Conservation (phyloP, 2,329 filamentous ascomycete species). For the Pseudopyrenochaeta lycopersici region DNA sequence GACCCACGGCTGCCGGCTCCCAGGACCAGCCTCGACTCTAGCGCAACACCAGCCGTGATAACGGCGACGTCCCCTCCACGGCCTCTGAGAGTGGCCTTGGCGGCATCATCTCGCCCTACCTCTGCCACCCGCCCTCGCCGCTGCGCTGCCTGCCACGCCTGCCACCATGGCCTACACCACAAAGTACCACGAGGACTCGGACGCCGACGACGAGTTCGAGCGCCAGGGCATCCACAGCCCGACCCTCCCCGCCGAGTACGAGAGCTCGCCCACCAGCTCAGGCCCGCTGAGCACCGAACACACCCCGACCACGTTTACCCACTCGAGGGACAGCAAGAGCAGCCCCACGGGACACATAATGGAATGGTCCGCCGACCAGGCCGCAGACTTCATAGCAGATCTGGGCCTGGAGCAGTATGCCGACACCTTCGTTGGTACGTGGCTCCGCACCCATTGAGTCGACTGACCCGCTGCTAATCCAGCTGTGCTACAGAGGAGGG, state of each 20-base stretch:
- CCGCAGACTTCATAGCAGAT: slow-evolving; percentile 84
- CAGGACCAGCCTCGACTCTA: slow-evolving; percentile 19
- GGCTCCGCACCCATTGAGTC: not conserved
- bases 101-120: slow-evolving; percentile 23
- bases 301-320: slow-evolving; percentile 80
- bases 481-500: slow-evolving; percentile 75
- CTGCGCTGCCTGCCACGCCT: slow-evolving; percentile 11
- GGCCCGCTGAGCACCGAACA: slow-evolving; percentile 76
- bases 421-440: slow-evolving; percentile 81
- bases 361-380: slow-evolving; percentile 86
- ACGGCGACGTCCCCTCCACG: slow-evolving; percentile 24
- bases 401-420: slow-evolving; percentile 85
- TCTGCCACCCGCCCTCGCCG: slow-evolving; percentile 13
- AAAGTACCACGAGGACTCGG: slow-evolving; percentile 76
- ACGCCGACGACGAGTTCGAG: slow-evolving; percentile 83
- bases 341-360: slow-evolving; percentile 79
- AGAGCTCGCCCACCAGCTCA: slow-evolving; percentile 75
- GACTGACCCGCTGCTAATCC: slow-evolving; percentile 15
- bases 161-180: slow-evolving; percentile 51
- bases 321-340: slow-evolving; percentile 68
- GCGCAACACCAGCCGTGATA: slow-evolving; percentile 24
- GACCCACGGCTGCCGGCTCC: slow-evolving; percentile 14
- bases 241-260: slow-evolving; percentile 70
- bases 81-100: slow-evolving; percentile 33
- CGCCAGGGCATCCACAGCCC: slow-evolving; percentile 72